Evolutionary conservation across 2,329 filamentous ascomycete species (phyloP), one percentile per base, ranked within the genome.

Genomic region (Gaeumannomyces tritici): DNA sequence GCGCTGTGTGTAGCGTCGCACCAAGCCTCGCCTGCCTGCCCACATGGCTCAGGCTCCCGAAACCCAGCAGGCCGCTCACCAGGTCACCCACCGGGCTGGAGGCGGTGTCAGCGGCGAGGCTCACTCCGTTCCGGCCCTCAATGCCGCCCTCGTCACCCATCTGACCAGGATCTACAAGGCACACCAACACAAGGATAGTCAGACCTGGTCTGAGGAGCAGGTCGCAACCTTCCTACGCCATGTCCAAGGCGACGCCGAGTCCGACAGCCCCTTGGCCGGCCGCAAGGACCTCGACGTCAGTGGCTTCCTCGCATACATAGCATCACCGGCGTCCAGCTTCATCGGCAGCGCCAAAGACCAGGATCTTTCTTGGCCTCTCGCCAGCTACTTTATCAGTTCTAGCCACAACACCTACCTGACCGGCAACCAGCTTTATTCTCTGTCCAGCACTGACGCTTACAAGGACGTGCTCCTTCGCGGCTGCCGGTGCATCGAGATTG

Each of bases 361-460:
- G 62, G 82, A 85, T 62, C 82, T 95, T 62, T 84, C 91, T 61
- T 89, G 87, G 69, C 93, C 93, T 0, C 77, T 97, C 65, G 89
- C 91, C 64, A 92, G 91, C 75, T 97, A 97, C 75, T 96, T 91
- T 75, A 91, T 97, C 72, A 96, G 89, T 65, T 96, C 91, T 69
- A 96, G 92, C 63, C 93, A 97, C 80, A 97, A 97, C 75, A 97
- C 93, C 0, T 97, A 97, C 69, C 83, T 97, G 27, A 85, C 92
- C 1, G 93, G 93, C 28, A 90, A 93, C 71, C 93, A 97, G 77
- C 85, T 96, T 18, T 91, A 85, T 64, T 93, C 91, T 68, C 86
- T 89, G 64, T 95, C 91, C 61, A 96, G 92, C 71, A 91, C 91
- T 0, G 89, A 92, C 67, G 89, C 90, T 2, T 97, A 97, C 78